A percentile compares a stretch with the other conserved stretches of the same genome.
Evolutionary conservation across 31 red algal genomes (phyloP).

Genomic region (Odonthalia washingtoniensis): DNA sequence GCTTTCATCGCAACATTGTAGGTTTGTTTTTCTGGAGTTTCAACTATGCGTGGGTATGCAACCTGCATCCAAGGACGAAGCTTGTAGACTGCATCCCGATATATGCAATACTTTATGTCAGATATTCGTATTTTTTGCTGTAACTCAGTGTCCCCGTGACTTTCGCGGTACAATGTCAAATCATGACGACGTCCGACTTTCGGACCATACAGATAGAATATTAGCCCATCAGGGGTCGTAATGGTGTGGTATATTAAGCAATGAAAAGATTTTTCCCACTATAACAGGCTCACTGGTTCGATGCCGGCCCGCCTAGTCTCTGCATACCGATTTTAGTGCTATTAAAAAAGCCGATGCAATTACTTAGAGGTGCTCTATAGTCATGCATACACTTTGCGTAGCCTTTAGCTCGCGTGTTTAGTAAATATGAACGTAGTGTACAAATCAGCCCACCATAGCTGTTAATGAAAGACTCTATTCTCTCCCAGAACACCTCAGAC

Average conservation of each 20-base stretch:
- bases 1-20: not conserved
- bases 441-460: not conserved
- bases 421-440: not conserved
- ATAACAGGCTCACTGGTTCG: too few species aligned
- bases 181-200: constrained; percentile 2
- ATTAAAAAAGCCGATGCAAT: not conserved
- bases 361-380: not conserved
- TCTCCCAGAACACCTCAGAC: too few species aligned
- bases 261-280: too few species aligned
- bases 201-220: not conserved
- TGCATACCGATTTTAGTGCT: constrained; percentile 6
- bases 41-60: too few species aligned
- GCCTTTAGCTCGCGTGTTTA: too few species aligned
- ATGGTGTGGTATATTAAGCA: too few species aligned
- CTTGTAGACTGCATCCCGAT: too few species aligned
- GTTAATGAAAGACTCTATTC: constrained; percentile 3
- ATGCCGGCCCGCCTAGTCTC: not conserved
- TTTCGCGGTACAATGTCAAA: not conserved
- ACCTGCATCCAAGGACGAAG: too few species aligned
- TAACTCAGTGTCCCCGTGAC: not conserved
- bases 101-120: too few species aligned
- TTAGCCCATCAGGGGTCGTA: too few species aligned
- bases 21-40: not conserved
- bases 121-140: not conserved
- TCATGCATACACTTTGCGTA: constrained; percentile 3